These are phyloP conservation scores for Alloteropsis semialata DNA, from an alignment of 176 grass and related monocot species.

Conservation along the genomic window DNA sequence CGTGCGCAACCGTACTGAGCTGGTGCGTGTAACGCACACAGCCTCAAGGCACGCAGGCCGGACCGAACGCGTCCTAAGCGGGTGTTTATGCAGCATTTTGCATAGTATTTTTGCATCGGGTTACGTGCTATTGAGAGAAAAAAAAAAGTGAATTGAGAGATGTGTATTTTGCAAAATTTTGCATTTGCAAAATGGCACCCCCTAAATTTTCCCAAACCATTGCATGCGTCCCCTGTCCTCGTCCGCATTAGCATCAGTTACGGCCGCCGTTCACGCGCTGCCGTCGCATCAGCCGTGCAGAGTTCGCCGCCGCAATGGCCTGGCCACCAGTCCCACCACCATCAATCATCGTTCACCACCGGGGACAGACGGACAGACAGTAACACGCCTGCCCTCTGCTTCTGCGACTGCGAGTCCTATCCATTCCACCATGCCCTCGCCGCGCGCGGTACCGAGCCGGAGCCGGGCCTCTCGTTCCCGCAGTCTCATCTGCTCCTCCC, in stretches of 20 bases:
- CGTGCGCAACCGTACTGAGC: too few species aligned
- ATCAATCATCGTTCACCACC: not conserved
- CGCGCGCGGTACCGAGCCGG: not conserved
- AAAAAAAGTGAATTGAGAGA: too few species aligned
- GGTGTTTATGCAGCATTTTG: too few species aligned
- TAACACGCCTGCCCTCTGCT: not conserved
- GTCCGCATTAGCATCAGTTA: not conserved
- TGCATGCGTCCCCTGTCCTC: not conserved
- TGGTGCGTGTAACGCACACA: too few species aligned
- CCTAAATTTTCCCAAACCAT: not conserved
- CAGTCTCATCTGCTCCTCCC: not conserved
- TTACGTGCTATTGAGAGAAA: too few species aligned
- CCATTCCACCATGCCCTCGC: not conserved
- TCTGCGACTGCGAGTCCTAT: not conserved
- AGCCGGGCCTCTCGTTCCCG: too few species aligned
- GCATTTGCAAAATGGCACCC: too few species aligned
- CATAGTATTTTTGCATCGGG: too few species aligned
- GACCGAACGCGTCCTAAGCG: too few species aligned
- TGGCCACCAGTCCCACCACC: too few species aligned
- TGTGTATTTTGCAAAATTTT: too few species aligned
- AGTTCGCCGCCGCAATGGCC: not conserved
- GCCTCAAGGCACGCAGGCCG: too few species aligned
- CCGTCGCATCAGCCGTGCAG: not conserved
- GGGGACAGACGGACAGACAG: not conserved
- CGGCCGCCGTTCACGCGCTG: not conserved